Percentiles rank a stretch among this genome's conserved stretches.
Evolutionary conservation across 2,329 filamentous ascomycete species (phyloP).

Genomic region (Tolypocladium ovalisporum): DNA sequence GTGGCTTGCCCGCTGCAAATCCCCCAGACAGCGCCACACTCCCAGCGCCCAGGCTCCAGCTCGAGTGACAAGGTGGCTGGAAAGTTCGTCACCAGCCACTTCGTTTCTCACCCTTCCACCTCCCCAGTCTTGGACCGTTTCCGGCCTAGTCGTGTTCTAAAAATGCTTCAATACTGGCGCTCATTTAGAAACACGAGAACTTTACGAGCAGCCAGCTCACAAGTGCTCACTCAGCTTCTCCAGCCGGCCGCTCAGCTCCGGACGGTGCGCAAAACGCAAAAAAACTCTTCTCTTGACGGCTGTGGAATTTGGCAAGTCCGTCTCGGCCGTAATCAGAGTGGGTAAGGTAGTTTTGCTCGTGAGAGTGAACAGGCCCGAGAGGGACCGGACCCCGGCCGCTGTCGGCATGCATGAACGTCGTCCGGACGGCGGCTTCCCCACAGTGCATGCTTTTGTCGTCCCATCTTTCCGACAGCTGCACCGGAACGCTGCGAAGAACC

Average conservation of each 20-base stretch:
- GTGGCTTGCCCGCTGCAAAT: not conserved
- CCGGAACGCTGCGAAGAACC: not conserved
- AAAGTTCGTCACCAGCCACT: not conserved
- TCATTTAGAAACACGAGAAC: not conserved
- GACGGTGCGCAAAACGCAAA: not conserved
- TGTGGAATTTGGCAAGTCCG: not conserved
- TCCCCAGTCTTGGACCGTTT: no score
- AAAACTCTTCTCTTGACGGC: not conserved
- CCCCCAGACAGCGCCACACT: not conserved
- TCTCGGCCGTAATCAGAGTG: not conserved
- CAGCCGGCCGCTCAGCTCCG: not conserved
- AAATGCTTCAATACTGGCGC: not conserved
- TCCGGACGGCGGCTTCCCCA: not conserved
- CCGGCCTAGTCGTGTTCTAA: not conserved
- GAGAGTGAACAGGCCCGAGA: not conserved
- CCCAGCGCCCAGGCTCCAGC: not conserved
- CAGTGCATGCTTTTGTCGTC: not conserved
- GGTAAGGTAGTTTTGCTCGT: not conserved
- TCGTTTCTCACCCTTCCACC: not conserved
- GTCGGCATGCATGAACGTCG: not conserved
- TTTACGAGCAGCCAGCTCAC: not conserved
- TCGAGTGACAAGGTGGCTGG: not conserved
- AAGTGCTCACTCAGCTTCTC: not conserved
- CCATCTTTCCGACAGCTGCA: not conserved
- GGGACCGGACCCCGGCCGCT: not conserved